Percentiles rank a stretch among this genome's conserved stretches.
These are phyloP conservation scores for Saccharomyces eubayanus DNA, from an alignment of 805 yeast genomes.

Conservation along the genomic window DNA sequence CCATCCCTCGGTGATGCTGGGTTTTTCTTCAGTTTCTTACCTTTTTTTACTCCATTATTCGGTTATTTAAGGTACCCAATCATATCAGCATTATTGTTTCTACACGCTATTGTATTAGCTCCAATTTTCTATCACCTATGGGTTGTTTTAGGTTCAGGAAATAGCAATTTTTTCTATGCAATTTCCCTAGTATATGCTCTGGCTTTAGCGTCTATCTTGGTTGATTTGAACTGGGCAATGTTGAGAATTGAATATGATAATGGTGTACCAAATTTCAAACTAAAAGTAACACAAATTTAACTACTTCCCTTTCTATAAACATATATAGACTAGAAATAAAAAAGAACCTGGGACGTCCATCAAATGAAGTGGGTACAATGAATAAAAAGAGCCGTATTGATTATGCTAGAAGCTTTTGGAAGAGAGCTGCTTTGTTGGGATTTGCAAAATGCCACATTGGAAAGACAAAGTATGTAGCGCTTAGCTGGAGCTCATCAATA, in stretches of 20 bases:
- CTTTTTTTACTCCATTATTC: constrained; percentile 40
- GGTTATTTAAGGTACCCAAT: constrained; percentile 40
- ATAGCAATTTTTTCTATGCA: constrained; percentile 93
- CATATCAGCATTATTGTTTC: constrained; percentile 44
- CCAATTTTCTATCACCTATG: constrained; percentile 91
- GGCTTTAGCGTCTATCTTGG: constrained; percentile 56
- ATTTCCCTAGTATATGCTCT: constrained; percentile 73
- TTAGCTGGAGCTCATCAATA: too few species aligned
- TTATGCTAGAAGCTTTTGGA: not conserved
- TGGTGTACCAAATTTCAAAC: constrained; percentile 28
- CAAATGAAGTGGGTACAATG: not conserved
- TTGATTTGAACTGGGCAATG: constrained; percentile 79
- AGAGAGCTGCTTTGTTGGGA: too few species aligned
- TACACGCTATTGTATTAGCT: constrained; percentile 56
- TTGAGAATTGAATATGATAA: constrained; percentile 58
- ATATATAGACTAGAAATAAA: not conserved
- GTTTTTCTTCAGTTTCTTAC: constrained; percentile 40
- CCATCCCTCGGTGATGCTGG: constrained; percentile 79
- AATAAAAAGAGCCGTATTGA: not conserved
- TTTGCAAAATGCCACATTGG: too few species aligned
- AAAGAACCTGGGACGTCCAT: not conserved
- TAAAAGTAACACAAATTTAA: constrained; percentile 46
- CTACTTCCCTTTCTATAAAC: not conserved
- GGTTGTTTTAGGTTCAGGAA: constrained; percentile 91
- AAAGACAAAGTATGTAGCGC: too few species aligned